Percentiles rank a stretch among this genome's conserved stretches.
These are phyloP conservation scores for Vitis rotundifolia DNA, from an alignment of 164 flowering plant species.

Conservation along the genomic window DNA sequence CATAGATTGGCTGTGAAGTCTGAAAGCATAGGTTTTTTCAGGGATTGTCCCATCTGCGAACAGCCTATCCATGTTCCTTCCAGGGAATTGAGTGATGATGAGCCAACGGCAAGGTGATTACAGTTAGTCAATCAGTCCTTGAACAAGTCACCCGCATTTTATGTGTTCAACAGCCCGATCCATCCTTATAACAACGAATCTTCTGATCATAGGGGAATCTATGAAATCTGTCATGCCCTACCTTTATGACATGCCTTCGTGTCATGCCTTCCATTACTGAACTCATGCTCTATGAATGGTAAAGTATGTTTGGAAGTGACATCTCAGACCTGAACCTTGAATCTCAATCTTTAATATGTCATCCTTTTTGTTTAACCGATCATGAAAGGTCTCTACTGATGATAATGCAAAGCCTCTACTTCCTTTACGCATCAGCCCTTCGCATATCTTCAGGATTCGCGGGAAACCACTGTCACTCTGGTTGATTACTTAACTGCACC, in stretches of 20 bases:
- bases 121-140: too few relatives aligned
- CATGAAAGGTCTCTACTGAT: too few relatives aligned
- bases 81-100: constrained; percentile 31
- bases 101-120: not conserved
- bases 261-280: constrained; percentile 63
- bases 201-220: constrained; percentile 41
- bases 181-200: not conserved
- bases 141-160: too few relatives aligned
- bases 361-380: constrained; percentile 55
- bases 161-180: too few relatives aligned
- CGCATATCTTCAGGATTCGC: constrained; percentile 62
- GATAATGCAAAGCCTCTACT: constrained; percentile 67
- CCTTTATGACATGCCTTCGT: constrained; percentile 33
- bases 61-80: constrained; percentile 11
- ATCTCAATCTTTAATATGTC: constrained; percentile 40
- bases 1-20: too few relatives aligned
- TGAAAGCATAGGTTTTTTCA: constrained; percentile 1
- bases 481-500: too few relatives aligned
- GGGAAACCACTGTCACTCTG: too few relatives aligned
- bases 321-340: constrained; percentile 60
- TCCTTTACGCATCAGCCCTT: constrained; percentile 72
- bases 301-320: constrained; percentile 75
- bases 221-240: constrained; percentile 39
- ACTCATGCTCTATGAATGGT: constrained; percentile 58
- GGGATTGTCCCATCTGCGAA: constrained; percentile 1